These are phyloP conservation scores for Nothophaeocryptopus gaeumannii DNA, from an alignment of 2,329 filamentous ascomycete species.

Conservation along the genomic window DNA sequence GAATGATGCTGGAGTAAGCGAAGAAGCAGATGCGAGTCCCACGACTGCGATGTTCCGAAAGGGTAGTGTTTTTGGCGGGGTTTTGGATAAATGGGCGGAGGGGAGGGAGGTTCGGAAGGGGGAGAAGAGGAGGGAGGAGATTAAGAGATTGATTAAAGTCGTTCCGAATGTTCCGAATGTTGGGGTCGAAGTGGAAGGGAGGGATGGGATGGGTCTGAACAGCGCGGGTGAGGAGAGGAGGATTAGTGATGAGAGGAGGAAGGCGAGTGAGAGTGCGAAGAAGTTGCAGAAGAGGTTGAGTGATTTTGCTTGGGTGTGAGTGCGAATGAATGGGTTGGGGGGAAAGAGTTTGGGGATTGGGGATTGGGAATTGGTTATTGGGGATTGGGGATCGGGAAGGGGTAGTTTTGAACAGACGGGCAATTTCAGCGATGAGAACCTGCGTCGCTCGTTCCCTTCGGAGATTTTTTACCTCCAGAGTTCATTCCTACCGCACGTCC, in stretches of 20 bases:
- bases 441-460: too few species aligned
- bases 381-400: too few species aligned
- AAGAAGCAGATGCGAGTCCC: slow-evolving; percentile 11
- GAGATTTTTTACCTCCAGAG: too few species aligned
- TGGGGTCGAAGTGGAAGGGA: background rate
- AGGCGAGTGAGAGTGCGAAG: slow-evolving; percentile 3
- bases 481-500: too few species aligned
- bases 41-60: background rate
- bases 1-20: background rate
- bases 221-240: background rate
- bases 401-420: too few species aligned
- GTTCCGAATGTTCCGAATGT: slow-evolving; percentile 20
- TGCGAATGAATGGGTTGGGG: background rate
- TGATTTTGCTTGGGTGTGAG: slow-evolving; percentile 5
- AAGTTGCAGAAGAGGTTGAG: slow-evolving; percentile 4
- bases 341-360: too few species aligned
- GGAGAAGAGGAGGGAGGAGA: slow-evolving; percentile 31
- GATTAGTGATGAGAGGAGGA: background rate
- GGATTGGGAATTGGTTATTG: too few species aligned
- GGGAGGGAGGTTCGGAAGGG: slow-evolving; percentile 23
- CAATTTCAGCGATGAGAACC: too few species aligned
- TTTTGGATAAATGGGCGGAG: slow-evolving; percentile 21
- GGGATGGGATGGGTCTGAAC: slow-evolving; percentile 3
- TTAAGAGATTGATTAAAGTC: slow-evolving; percentile 35
- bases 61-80: slow-evolving; percentile 12